Evolutionary conservation across 2,329 filamentous ascomycete species (phyloP).

Genomic region (Penicillium polonicum): DNA sequence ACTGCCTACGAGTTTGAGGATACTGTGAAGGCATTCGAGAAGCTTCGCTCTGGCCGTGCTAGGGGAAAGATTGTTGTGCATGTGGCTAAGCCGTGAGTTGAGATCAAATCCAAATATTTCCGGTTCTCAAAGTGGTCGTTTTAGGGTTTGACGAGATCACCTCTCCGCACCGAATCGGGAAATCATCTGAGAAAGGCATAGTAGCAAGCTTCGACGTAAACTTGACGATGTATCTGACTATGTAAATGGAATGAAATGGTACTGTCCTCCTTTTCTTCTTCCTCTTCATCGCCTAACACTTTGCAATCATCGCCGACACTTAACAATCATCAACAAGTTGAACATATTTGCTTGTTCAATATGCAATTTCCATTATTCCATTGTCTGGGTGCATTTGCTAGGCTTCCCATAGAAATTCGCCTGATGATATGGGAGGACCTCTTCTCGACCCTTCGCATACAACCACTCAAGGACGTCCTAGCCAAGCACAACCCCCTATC

Average conservation of each 20-base stretch:
- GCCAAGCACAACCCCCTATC: neutral
- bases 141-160: neutral
- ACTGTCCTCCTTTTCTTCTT: no score
- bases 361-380: neutral
- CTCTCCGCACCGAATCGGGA: neutral
- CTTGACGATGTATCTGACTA: neutral
- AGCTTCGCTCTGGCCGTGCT: slow-evolving; percentile 54
- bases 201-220: slow-evolving; percentile 2
- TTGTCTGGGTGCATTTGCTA: neutral
- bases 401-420: slow-evolving; percentile 3
- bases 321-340: neutral
- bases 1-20: slow-evolving; percentile 56
- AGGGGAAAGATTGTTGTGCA: slow-evolving; percentile 60
- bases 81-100: slow-evolving; percentile 17
- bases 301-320: neutral
- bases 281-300: neutral
- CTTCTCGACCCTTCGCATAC: neutral
- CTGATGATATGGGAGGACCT: slow-evolving; percentile 4
- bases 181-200: neutral
- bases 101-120: neutral
- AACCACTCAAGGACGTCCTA: no score
- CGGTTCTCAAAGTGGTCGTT: neutral
- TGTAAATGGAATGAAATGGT: neutral
- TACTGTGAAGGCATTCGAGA: slow-evolving; percentile 56
- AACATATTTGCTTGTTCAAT: neutral